Percentiles rank a stretch among this genome's conserved stretches.
These are phyloP conservation scores for Pterulicium gracile DNA, from an alignment of 1,284 basidiomycete genomes.

Conservation along the genomic window DNA sequence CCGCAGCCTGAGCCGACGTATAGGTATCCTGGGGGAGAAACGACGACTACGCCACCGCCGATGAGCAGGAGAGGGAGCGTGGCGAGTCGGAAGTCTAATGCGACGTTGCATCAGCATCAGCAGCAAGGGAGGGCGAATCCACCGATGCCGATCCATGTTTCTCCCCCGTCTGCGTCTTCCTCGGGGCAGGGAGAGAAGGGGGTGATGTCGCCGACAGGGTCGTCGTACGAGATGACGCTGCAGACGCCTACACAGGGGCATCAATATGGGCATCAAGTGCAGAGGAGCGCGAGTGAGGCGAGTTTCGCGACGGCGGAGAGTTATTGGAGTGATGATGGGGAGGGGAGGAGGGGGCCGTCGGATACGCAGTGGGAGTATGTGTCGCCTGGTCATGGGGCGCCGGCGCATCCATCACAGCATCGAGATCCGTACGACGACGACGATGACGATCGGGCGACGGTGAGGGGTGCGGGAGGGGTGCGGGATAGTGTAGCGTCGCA, in stretches of 20 bases:
- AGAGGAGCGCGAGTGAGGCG: conserved; percentile 25
- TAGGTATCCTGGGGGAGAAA: conserved; percentile 30
- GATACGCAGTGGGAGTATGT: conserved; percentile 1
- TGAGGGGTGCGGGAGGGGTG: neutral
- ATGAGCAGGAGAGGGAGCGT: neutral
- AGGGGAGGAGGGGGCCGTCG: conserved; percentile 8
- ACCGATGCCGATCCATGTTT: too few relatives aligned
- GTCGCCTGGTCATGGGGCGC: too few relatives aligned
- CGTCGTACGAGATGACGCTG: neutral
- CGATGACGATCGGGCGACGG: neutral
- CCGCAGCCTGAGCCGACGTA: conserved; percentile 45
- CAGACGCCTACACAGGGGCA: neutral
- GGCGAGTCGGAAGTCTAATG: neutral
- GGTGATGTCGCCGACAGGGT: neutral
- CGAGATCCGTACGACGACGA: neutral
- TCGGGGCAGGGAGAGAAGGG: neutral
- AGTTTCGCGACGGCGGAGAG: conserved; percentile 35
- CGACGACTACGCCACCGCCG: conserved; percentile 27
- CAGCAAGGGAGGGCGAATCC: too few relatives aligned
- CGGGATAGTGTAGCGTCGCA: neutral
- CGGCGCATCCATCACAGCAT: too few relatives aligned
- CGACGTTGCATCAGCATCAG: too few relatives aligned
- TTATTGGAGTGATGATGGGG: conserved; percentile 20
- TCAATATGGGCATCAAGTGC: conserved; percentile 11
- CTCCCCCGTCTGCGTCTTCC: too few relatives aligned